These are phyloP conservation scores for Ascochyta viciae-villosae DNA, from an alignment of 2,329 filamentous ascomycete genomes.

Conservation along the genomic window DNA sequence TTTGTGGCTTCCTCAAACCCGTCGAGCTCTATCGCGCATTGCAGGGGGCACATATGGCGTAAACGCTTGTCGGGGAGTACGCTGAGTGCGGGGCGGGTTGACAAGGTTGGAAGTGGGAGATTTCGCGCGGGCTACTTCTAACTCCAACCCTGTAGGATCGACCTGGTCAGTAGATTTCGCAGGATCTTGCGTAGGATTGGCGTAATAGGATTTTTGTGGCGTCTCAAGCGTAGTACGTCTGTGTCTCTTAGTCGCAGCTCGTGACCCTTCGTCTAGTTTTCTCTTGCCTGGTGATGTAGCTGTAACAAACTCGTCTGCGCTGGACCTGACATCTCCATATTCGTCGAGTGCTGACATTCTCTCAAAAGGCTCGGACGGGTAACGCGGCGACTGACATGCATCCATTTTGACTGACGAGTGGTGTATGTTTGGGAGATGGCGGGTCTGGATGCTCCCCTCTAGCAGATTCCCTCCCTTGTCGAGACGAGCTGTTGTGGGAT, in stretches of 20 bases:
- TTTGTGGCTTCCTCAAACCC: background rate
- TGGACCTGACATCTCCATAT: background rate
- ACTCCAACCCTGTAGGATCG: too few relatives aligned
- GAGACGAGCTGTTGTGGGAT: constrained; percentile 2
- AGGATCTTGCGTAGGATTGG: too few relatives aligned
- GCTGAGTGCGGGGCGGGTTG: background rate
- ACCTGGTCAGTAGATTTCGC: too few relatives aligned
- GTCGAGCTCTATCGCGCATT: background rate
- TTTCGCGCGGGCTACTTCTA: too few relatives aligned
- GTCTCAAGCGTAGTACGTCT: too few relatives aligned
- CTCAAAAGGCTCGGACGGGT: background rate
- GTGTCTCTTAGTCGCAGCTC: too few relatives aligned
- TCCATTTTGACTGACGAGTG: background rate
- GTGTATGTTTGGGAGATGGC: constrained; percentile 20
- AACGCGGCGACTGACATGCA: background rate
- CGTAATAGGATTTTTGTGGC: too few relatives aligned
- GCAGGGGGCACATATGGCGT: constrained; percentile 11
- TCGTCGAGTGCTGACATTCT: background rate
- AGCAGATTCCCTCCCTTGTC: constrained; percentile 14
- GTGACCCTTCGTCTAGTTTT: background rate
- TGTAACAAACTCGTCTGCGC: background rate
- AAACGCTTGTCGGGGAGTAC: background rate
- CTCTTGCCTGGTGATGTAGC: background rate
- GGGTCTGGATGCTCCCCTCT: background rate
- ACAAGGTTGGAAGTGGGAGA: background rate